These are phyloP conservation scores for Phalaenopsis equestris DNA, from an alignment of 106 monocot genomes.

Conservation along the genomic window DNA sequence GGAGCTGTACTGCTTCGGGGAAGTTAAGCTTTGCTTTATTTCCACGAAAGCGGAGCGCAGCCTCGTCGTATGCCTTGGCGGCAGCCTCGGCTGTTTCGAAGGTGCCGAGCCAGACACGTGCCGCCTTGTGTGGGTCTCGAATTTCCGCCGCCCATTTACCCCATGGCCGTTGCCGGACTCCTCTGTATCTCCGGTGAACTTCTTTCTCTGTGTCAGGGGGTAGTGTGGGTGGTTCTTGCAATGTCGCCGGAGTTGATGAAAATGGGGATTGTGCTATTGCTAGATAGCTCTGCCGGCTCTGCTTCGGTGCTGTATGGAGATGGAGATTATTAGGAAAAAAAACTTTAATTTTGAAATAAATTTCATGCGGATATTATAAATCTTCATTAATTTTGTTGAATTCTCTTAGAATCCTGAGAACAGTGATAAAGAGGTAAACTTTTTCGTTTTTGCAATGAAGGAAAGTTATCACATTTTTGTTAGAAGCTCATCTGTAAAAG, in stretches of 20 bases:
- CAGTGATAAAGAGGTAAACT: not conserved
- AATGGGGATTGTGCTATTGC: not conserved
- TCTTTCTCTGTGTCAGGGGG: slow-evolving; percentile 4
- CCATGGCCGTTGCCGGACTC: slow-evolving; percentile 67
- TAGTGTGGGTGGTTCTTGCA: not conserved
- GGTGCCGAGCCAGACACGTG: slow-evolving; percentile 71
- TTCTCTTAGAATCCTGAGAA: not conserved
- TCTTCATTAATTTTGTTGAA: not conserved
- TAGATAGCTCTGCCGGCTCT: not conserved
- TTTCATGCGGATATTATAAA: not conserved
- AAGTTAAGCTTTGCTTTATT: slow-evolving; percentile 61
- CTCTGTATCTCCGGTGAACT: slow-evolving; percentile 32
- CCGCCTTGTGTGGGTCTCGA: slow-evolving; percentile 53
- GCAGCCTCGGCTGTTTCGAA: slow-evolving; percentile 58
- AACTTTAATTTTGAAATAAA: not conserved
- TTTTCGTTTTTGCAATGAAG: too few relatives aligned
- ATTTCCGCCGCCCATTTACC: slow-evolving; percentile 78
- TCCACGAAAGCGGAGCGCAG: slow-evolving; percentile 48
- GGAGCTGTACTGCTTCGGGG: slow-evolving; percentile 26
- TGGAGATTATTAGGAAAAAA: not conserved
- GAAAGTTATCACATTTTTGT: too few relatives aligned
- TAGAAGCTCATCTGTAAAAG: too few relatives aligned
- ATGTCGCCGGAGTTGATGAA: not conserved
- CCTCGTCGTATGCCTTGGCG: slow-evolving; percentile 56
- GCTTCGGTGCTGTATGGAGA: not conserved